A percentile compares a stretch with the other conserved stretches of the same genome.
These are phyloP conservation scores for Talaromyces sp. DNA, from an alignment of 2,329 filamentous ascomycete species.

Conservation along the genomic window DNA sequence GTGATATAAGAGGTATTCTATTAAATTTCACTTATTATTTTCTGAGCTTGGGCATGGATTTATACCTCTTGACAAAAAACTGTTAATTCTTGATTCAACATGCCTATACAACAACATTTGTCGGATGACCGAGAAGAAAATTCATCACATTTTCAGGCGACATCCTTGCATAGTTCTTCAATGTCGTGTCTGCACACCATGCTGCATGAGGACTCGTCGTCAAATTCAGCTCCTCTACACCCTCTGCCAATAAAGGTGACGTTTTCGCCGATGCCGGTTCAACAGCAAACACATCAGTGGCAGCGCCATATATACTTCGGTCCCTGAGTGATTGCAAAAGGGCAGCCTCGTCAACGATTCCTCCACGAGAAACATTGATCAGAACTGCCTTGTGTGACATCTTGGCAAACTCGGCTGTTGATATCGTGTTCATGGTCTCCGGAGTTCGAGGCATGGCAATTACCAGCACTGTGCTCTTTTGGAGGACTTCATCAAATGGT, in stretches of 20 bases:
- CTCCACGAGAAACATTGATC: constrained; percentile 48
- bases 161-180: constrained; percentile 31
- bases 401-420: constrained; percentile 36
- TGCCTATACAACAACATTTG: constrained; percentile 12
- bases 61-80: too few relatives aligned
- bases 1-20: too few relatives aligned
- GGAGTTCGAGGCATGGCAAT: constrained; percentile 28
- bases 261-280: constrained; percentile 45
- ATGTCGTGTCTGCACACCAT: constrained; percentile 48
- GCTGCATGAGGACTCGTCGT: constrained; percentile 51
- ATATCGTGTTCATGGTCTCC: constrained; percentile 32
- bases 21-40: too few relatives aligned
- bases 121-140: constrained; percentile 6
- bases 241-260: constrained; percentile 41
- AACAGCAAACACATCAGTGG: constrained; percentile 47
- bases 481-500: constrained; percentile 28
- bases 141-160: constrained; percentile 10
- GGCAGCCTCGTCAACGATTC: constrained; percentile 48
- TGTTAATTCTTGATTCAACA: not conserved
- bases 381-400: constrained; percentile 45
- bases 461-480: constrained; percentile 28
- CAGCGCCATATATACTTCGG: constrained; percentile 46
- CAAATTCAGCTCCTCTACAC: constrained; percentile 45
- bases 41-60: too few relatives aligned
- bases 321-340: constrained; percentile 43